phyloP scores from a whole-genome alignment of 1,284 basidiomycete species.

The Rhizoctonia solani region DNA sequence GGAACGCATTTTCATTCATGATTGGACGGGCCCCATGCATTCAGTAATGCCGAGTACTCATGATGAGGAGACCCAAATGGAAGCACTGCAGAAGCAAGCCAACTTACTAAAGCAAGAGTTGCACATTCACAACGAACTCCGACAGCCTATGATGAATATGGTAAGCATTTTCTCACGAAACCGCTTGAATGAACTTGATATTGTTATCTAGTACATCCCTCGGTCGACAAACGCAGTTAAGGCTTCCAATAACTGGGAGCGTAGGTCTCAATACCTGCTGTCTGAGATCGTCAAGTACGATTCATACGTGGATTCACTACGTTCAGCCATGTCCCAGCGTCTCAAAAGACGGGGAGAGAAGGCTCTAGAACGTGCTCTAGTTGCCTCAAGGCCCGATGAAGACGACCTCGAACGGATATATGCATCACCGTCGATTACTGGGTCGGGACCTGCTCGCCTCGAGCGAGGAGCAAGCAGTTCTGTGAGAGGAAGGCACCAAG shows the following conservation, averaged over 20 bases:
- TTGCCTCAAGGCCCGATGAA: slow-evolving; percentile 15
- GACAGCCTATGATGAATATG: slow-evolving; percentile 75
- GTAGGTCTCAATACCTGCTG: slow-evolving; percentile 84
- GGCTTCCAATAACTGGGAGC: slow-evolving; percentile 89
- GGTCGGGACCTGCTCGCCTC: background rate
- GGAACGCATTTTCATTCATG: slow-evolving; percentile 83
- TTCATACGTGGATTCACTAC: slow-evolving; percentile 89
- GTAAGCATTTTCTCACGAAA: slow-evolving; percentile 7
- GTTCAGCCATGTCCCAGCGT: slow-evolving; percentile 76
- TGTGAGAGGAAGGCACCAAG: too few relatives aligned
- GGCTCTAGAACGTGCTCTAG: slow-evolving; percentile 74
- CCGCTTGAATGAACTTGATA: slow-evolving; percentile 22
- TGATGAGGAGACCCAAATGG: slow-evolving; percentile 89
- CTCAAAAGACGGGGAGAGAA: slow-evolving; percentile 86
- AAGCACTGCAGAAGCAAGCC: slow-evolving; percentile 83
- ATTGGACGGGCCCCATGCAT: slow-evolving; percentile 90
- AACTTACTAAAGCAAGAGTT: slow-evolving; percentile 75
- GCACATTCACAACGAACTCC: slow-evolving; percentile 79
- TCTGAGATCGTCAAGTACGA: slow-evolving; percentile 95
- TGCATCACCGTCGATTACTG: slow-evolving; percentile 11
- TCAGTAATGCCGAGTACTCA: slow-evolving; percentile 83
- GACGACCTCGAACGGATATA: slow-evolving; percentile 14
- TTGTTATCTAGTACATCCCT: slow-evolving; percentile 73
- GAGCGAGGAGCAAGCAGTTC: background rate
- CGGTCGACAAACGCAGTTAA: slow-evolving; percentile 75